These are phyloP conservation scores for Kwoniella newhampshirensis DNA, from an alignment of 768 basidiomycete genomes.

Conservation along the genomic window DNA sequence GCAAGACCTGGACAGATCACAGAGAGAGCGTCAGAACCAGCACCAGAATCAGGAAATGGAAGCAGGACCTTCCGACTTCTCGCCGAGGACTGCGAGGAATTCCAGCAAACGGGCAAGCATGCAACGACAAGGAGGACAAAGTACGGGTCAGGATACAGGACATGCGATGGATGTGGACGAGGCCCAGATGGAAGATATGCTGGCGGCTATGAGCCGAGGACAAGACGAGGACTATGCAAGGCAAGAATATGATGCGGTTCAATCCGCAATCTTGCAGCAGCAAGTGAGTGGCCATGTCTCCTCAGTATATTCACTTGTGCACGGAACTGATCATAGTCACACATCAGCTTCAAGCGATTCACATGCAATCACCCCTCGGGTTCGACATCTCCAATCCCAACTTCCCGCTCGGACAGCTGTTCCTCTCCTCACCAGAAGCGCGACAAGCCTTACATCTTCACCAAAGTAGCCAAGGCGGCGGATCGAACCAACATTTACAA, in stretches of 20 bases:
- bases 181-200: conserved; percentile 2
- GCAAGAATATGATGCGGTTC: conserved; percentile 16
- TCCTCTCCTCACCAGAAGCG: conserved; percentile 21
- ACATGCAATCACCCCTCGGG: conserved; percentile 50
- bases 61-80: too few relatives aligned
- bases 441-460: conserved; percentile 7
- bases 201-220: neutral
- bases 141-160: neutral
- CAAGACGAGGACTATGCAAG: neutral
- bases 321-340: neutral
- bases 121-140: too few relatives aligned
- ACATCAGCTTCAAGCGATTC: conserved; percentile 49
- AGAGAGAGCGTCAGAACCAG: too few relatives aligned
- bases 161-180: conserved; percentile 17
- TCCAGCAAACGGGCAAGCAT: too few relatives aligned
- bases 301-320: neutral
- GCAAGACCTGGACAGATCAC: neutral
- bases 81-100: too few relatives aligned
- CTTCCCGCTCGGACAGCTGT: conserved; percentile 38
- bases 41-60: neutral
- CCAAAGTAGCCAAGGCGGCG: conserved; percentile 60
- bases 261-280: conserved; percentile 22
- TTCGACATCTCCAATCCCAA: conserved; percentile 38
- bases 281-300: conserved; percentile 14
- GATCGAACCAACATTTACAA: conserved; percentile 65